Evolutionary conservation across 768 basidiomycete species (phyloP), one percentile per base, ranked within the genome.

Genomic region (Pleurotus tuoliensis): DNA sequence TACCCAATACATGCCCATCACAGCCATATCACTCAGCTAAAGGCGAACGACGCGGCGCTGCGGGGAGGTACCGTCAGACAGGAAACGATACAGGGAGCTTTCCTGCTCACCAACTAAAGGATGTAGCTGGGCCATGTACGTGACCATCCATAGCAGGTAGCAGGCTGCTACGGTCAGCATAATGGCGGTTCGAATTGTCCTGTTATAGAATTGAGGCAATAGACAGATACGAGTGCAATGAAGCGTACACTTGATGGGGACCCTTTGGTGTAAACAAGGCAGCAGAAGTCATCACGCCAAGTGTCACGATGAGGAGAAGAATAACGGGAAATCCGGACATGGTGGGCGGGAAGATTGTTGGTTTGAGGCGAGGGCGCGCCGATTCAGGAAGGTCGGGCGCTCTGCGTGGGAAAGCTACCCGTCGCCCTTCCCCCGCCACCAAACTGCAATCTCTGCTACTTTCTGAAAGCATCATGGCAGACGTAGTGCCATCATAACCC

Each of bases 91-190:
- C 44, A 46, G 7, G 9, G 20, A 12, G n/a, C 1, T 7, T 27
- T 6, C 5, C 15, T 37, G 73, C 84, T 59, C 61, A 95, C 95
- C 74, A 66, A 96, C 86, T 50, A 98, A 79, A 38, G 95, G 95
- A 67, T 98, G 86, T 50, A 97, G 71, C 67, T 98, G 95, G 1
- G 94, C 94, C 68, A 97, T 79, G 72, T 96, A 98, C n/a, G 95
- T 94, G 66, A 96, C 84, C 75, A 88, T 88, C 95, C 95, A 98
- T 86, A 98, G 87, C 64, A 98, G 82, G 75, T 94, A 98, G 72
- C 92, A 95, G 55, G 82, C 88, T 3, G 83, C 76, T 15, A 98
- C 71, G 2, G 90, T 81, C 59, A 98, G 82, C 74, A 92, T 77
- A 47, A 93, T 67, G 59, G 80, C 81, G 1, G 93, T 89, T 62